A percentile compares a stretch with the other conserved stretches of the same genome.
phyloP scores from a whole-genome alignment of 805 yeast genomes.

The Metschnikowia anglica region DNA sequence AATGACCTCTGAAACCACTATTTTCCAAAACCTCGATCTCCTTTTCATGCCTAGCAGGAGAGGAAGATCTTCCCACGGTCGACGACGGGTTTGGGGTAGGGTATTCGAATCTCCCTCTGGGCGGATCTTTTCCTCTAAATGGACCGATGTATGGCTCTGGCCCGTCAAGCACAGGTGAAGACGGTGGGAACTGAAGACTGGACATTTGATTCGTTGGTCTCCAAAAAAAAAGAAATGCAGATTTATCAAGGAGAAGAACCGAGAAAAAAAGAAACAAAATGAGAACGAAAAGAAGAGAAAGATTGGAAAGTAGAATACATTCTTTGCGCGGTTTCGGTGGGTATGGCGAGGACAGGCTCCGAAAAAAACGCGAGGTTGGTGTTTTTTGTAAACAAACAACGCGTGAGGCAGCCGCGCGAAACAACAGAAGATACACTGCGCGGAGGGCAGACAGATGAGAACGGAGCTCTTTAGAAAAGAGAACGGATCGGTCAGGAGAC shows the following conservation, averaged over 20 bases:
- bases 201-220: conserved; percentile 16
- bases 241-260: neutral
- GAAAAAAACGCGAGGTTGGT: conserved; percentile 5
- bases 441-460: too few relatives aligned
- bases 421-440: neutral
- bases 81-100: conserved; percentile 77
- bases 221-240: neutral
- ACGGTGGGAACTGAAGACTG: conserved; percentile 48
- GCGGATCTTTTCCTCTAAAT: conserved; percentile 11
- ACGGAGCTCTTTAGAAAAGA: too few relatives aligned
- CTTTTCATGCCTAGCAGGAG: conserved; percentile 30
- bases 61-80: conserved; percentile 40
- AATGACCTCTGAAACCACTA: too few relatives aligned
- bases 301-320: neutral
- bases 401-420: conserved; percentile 5
- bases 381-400: conserved; percentile 13
- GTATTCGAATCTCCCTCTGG: conserved; percentile 36
- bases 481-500: too few relatives aligned
- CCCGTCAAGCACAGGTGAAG: conserved; percentile 45
- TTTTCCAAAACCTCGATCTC: conserved; percentile 12
- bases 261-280: neutral
- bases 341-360: neutral
- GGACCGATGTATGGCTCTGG: conserved; percentile 13
- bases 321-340: neutral
- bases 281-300: neutral